Conservation (phyloP, 768 basidiomycete species). For the Naematelia encephala region DNA sequence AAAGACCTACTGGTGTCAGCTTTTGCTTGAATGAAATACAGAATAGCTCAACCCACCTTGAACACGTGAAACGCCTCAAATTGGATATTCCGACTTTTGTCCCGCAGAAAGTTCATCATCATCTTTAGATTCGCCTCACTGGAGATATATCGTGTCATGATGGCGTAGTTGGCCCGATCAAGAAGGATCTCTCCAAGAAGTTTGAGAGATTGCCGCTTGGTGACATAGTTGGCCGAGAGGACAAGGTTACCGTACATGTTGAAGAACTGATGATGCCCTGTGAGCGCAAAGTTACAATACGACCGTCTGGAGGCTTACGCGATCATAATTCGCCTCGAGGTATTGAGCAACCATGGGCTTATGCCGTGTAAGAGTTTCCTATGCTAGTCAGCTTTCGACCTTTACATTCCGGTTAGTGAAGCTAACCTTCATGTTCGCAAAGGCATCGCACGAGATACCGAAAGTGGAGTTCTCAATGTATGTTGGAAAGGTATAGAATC, state of each 20-base stretch:
- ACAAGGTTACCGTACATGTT: slow-evolving; percentile 88
- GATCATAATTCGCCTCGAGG: slow-evolving; percentile 94
- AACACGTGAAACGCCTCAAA: slow-evolving; percentile 99
- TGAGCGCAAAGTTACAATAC: neutral
- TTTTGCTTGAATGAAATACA: neutral
- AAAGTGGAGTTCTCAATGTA: slow-evolving; percentile 98
- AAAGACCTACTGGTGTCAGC: slow-evolving; percentile 65
- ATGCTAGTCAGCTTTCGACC: slow-evolving; percentile 12
- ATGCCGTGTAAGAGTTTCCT: slow-evolving; percentile 90
- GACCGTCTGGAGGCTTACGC: slow-evolving; percentile 58
- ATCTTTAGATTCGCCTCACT: slow-evolving; percentile 95
- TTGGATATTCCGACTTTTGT: slow-evolving; percentile 99
- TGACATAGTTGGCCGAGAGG: slow-evolving; percentile 92
- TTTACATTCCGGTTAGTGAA: neutral
- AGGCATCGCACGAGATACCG: slow-evolving; percentile 96
- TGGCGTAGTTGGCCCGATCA: slow-evolving; percentile 94
- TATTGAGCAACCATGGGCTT: slow-evolving; percentile 98
- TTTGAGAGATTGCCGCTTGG: slow-evolving; percentile 98
- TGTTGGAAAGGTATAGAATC: slow-evolving; percentile 93
- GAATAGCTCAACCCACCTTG: slow-evolving; percentile 64
- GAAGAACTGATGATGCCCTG: slow-evolving; percentile 77
- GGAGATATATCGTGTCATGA: slow-evolving; percentile 97
- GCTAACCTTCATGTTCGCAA: slow-evolving; percentile 79
- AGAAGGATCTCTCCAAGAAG: slow-evolving; percentile 95
- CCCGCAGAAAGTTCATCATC: slow-evolving; percentile 98